phyloP scores from a whole-genome alignment of 2,329 filamentous ascomycete species.

The Colletotrichum sublineola region DNA sequence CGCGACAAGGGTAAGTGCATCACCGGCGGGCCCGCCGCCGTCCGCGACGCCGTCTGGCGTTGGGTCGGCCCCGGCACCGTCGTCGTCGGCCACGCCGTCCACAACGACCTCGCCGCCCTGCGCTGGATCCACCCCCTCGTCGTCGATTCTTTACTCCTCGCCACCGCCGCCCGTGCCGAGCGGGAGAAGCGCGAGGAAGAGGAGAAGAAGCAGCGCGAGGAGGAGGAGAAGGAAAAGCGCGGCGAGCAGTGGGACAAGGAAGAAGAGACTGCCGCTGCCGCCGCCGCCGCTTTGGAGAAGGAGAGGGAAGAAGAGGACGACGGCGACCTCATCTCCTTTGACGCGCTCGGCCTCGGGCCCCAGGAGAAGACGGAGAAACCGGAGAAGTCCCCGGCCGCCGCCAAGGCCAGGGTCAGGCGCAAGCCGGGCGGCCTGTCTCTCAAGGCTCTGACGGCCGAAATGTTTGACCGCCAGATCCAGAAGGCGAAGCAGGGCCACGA shows the following conservation, averaged over 20 bases:
- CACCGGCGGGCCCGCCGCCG: conserved; percentile 57
- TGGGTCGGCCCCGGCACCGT: conserved; percentile 62
- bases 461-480: conserved; percentile 58
- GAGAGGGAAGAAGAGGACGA: neutral
- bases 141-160: conserved; percentile 60
- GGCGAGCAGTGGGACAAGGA: conserved; percentile 36
- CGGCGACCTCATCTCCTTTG: conserved; percentile 33
- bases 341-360: conserved; percentile 1
- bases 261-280: conserved; percentile 11
- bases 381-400: conserved; percentile 18
- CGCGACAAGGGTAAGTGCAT: conserved; percentile 48
- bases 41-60: conserved; percentile 57
- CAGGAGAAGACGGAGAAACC: neutral
- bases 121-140: conserved; percentile 62
- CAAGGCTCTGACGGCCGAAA: conserved; percentile 54
- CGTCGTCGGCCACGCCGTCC: conserved; percentile 61
- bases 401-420: conserved; percentile 36
- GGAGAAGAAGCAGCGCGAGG: conserved; percentile 37
- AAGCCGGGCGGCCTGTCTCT: conserved; percentile 45
- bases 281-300: neutral
- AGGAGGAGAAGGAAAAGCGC: conserved; percentile 30
- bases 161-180: conserved; percentile 43
- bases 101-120: conserved; percentile 58
- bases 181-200: conserved; percentile 38
- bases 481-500: conserved; percentile 53